Evolutionary conservation across 306 rosid species (phyloP).

Genomic region (Pachyrhizus erosus): DNA sequence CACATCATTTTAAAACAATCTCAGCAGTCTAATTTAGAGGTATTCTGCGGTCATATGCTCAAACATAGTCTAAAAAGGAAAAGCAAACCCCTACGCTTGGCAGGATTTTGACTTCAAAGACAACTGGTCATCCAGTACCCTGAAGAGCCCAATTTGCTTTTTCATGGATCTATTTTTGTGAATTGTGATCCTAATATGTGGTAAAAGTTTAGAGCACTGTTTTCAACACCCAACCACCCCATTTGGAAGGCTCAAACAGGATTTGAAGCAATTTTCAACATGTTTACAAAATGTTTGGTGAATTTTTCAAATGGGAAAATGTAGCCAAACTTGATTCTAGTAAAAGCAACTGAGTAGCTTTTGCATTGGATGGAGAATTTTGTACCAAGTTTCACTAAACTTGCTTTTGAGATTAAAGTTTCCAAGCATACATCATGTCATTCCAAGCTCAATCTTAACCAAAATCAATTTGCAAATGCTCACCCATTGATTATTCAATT

Average conservation of each 20-base stretch:
- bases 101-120: background rate
- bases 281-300: background rate
- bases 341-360: background rate
- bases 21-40: conserved; percentile 3
- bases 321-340: background rate
- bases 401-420: background rate
- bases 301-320: background rate
- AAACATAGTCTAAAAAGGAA: background rate
- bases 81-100: background rate
- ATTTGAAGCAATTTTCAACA: background rate
- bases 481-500: background rate
- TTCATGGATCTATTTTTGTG: too few species aligned
- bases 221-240: too few species aligned
- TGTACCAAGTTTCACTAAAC: background rate
- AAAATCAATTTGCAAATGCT: background rate
- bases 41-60: background rate
- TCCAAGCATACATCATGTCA: background rate
- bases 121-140: background rate
- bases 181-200: too few species aligned
- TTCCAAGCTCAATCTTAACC: background rate
- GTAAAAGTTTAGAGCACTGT: too few species aligned
- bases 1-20: background rate
- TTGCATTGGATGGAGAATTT: background rate
- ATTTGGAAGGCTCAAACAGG: background rate
- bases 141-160: background rate